These are phyloP conservation scores for Fraxinus excelsior DNA, from an alignment of 257 asterid species.

Conservation along the genomic window DNA sequence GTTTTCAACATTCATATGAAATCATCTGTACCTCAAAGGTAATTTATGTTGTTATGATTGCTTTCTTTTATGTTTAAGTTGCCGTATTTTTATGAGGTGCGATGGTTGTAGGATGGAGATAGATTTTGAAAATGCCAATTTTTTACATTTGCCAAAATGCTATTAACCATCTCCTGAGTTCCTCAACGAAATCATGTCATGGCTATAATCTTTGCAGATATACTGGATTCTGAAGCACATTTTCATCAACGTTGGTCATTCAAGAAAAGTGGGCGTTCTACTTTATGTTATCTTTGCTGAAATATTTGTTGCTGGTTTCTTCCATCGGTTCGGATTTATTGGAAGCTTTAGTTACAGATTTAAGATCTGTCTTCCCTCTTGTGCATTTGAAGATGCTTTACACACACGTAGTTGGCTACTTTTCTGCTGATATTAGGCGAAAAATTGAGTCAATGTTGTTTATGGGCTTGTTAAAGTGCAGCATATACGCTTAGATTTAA, in stretches of 20 bases:
- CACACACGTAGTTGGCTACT: too few relatives aligned
- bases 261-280: conserved; percentile 56
- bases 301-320: conserved; percentile 55
- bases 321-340: conserved; percentile 59
- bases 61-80: not conserved
- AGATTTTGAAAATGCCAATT: conserved; percentile 60
- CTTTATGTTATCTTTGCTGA: conserved; percentile 56
- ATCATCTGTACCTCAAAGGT: conserved; percentile 76
- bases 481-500: too few relatives aligned
- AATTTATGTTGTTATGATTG: not conserved
- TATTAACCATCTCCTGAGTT: conserved; percentile 40
- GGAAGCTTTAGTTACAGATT: conserved; percentile 46
- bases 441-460: too few relatives aligned
- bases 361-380: too few relatives aligned
- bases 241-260: conserved; percentile 66
- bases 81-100: not conserved
- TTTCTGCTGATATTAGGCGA: too few relatives aligned
- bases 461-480: too few relatives aligned
- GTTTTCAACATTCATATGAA: too few relatives aligned
- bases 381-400: too few relatives aligned
- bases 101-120: conserved; percentile 56
- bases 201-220: conserved; percentile 36
- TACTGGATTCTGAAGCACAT: conserved; percentile 74
- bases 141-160: conserved; percentile 22
- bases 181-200: not conserved